Conservation (phyloP, 208 protist genomes). For the Crithidia thermophila region DNA sequence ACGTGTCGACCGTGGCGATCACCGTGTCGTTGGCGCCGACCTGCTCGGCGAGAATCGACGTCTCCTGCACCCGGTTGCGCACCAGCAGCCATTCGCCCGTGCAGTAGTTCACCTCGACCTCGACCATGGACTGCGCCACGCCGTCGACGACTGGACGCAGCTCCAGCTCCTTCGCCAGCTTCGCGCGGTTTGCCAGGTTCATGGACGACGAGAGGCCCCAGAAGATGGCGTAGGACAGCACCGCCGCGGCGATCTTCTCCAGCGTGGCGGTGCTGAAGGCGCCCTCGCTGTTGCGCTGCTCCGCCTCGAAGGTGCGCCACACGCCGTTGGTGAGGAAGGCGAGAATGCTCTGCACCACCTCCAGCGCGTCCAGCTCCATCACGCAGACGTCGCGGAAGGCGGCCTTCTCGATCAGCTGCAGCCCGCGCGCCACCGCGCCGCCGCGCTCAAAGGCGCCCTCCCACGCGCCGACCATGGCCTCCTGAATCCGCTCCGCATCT, state of each 20-base stretch:
- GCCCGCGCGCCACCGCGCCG: constrained; percentile 80
- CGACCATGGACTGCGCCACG: constrained; percentile 57
- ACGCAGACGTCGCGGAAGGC: constrained; percentile 79
- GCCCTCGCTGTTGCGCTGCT: constrained; percentile 62
- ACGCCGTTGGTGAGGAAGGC: constrained; percentile 92
- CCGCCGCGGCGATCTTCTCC: constrained; percentile 23
- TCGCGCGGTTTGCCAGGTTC: constrained; percentile 51
- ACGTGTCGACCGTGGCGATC: constrained; percentile 99
- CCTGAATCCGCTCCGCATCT: constrained; percentile 84
- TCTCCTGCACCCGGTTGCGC: constrained; percentile 73
- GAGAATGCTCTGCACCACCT: constrained; percentile 92
- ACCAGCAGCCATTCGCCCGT: constrained; percentile 83
- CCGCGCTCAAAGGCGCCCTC: constrained; percentile 76
- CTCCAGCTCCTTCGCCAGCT: constrained; percentile 62
- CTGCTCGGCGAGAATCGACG: constrained; percentile 92
- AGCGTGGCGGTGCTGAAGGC: constrained; percentile 22
- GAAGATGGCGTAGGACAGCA: constrained; percentile 94
- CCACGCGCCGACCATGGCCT: constrained; percentile 82
- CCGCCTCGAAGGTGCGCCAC: constrained; percentile 90
- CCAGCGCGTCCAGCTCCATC: constrained; percentile 95
- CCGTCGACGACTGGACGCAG: constrained; percentile 41
- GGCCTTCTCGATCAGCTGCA: constrained; percentile 62
- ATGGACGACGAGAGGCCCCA: constrained; percentile 95
- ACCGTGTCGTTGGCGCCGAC: constrained; percentile 95
- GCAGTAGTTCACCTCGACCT: constrained; percentile 83